These are phyloP conservation scores for Canavalia ensiformis DNA, from an alignment of 306 rosid species.

Conservation along the genomic window DNA sequence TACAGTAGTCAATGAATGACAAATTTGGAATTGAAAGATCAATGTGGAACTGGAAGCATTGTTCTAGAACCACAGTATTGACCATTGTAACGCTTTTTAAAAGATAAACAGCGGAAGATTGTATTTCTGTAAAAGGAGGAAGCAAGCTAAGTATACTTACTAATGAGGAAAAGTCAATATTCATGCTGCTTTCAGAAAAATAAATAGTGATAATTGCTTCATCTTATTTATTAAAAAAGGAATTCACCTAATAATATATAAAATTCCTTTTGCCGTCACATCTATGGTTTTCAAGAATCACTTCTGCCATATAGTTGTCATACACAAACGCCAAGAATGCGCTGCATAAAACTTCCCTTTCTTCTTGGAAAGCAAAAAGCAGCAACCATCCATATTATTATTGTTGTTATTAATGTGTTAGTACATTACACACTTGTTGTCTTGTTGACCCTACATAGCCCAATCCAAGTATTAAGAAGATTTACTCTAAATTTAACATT, in stretches of 20 bases:
- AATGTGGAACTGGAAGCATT: constrained; percentile 30
- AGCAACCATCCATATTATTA: neutral
- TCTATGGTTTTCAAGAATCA: constrained; percentile 31
- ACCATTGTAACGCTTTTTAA: constrained; percentile 2
- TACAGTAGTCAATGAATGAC: neutral
- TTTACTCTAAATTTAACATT: neutral
- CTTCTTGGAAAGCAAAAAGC: constrained; percentile 13
- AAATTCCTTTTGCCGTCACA: constrained; percentile 37
- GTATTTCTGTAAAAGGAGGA: constrained; percentile 21
- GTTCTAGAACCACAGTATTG: neutral
- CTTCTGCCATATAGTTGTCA: constrained; percentile 36
- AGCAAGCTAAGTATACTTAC: constrained; percentile 45
- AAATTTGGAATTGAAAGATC: constrained; percentile 18
- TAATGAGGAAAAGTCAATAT: constrained; percentile 43
- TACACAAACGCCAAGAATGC: neutral
- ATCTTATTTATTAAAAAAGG: constrained; percentile 30
- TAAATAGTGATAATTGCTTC: constrained; percentile 15
- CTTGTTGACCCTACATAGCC: neutral
- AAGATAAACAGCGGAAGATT: constrained; percentile 22
- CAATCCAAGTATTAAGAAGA: neutral
- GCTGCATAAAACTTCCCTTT: neutral
- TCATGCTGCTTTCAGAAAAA: constrained; percentile 43
- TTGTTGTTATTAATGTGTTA: neutral
- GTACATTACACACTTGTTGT: neutral
- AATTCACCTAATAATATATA: neutral